Evolutionary conservation across 306 rosid species (phyloP).

Genomic region (Pachyrhizus erosus): DNA sequence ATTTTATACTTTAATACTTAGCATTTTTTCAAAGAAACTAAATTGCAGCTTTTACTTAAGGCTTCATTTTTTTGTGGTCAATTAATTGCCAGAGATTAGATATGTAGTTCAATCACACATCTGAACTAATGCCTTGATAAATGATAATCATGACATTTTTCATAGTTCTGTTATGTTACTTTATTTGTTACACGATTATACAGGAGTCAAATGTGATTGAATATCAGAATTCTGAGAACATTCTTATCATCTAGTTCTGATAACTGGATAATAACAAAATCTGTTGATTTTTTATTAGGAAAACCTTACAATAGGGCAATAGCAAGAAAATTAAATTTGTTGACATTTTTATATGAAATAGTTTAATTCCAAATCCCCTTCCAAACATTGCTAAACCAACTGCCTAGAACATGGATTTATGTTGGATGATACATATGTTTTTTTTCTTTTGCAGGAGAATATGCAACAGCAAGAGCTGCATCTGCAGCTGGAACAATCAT

Average conservation of each 20-base stretch:
- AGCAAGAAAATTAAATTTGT: not conserved
- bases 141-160: not conserved
- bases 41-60: not conserved
- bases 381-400: not conserved
- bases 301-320: not conserved
- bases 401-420: not conserved
- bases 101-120: not conserved
- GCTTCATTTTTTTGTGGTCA: not conserved
- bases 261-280: slow-evolving; percentile 16
- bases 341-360: not conserved
- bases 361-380: not conserved
- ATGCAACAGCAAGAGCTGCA: slow-evolving; percentile 92
- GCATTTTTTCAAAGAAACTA: not conserved
- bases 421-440: slow-evolving; percentile 20
- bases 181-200: not conserved
- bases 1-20: not conserved
- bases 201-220: not conserved
- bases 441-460: slow-evolving; percentile 64
- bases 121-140: not conserved
- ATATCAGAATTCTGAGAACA: not conserved
- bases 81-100: not conserved
- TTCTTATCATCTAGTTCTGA: slow-evolving; percentile 10
- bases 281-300: not conserved
- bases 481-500: slow-evolving; percentile 87
- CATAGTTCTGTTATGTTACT: not conserved